phyloP scores from a whole-genome alignment of 2,329 filamentous ascomycete species.

The Diaporthe ampelina region DNA sequence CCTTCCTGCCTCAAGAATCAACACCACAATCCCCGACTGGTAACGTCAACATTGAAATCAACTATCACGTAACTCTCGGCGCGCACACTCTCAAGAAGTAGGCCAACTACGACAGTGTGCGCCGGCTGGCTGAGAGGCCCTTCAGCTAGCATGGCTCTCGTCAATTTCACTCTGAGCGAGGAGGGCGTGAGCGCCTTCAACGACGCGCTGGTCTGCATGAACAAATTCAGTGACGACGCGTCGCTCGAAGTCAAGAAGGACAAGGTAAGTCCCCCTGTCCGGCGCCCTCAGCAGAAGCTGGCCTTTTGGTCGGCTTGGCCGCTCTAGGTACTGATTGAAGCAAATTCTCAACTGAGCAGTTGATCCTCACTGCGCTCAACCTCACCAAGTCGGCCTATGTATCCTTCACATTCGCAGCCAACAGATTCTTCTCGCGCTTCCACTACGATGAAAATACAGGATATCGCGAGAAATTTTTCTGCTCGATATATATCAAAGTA shows the following conservation, averaged over 20 bases:
- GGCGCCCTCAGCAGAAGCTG: constrained; percentile 43
- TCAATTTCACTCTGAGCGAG: constrained; percentile 81
- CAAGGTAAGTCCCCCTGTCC: constrained; percentile 60
- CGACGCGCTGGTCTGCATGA: constrained; percentile 80
- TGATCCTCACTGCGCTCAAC: constrained; percentile 82
- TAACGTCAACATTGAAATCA: not conserved
- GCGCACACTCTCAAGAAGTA: too few relatives aligned
- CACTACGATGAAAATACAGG: constrained; percentile 70
- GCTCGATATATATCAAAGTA: constrained; percentile 80
- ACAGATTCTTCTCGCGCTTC: constrained; percentile 81
- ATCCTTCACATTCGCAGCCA: constrained; percentile 76
- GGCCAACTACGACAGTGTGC: not conserved
- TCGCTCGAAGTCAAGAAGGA: constrained; percentile 80
- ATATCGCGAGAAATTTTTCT: constrained; percentile 75
- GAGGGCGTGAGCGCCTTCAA: constrained; percentile 79
- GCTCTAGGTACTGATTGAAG: constrained; percentile 7
- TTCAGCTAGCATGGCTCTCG: constrained; percentile 62
- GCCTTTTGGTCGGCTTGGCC: not conserved
- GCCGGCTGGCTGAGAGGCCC: not conserved
- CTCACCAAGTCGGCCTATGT: constrained; percentile 86
- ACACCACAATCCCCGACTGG: not conserved
- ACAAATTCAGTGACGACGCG: constrained; percentile 85
- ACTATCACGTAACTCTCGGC: not conserved
- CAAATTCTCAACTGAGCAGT: constrained; percentile 57
- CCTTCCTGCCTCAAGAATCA: not conserved